Evolutionary conservation across 2,329 filamentous ascomycete genomes (phyloP).

Genomic region (Chalara sp.): DNA sequence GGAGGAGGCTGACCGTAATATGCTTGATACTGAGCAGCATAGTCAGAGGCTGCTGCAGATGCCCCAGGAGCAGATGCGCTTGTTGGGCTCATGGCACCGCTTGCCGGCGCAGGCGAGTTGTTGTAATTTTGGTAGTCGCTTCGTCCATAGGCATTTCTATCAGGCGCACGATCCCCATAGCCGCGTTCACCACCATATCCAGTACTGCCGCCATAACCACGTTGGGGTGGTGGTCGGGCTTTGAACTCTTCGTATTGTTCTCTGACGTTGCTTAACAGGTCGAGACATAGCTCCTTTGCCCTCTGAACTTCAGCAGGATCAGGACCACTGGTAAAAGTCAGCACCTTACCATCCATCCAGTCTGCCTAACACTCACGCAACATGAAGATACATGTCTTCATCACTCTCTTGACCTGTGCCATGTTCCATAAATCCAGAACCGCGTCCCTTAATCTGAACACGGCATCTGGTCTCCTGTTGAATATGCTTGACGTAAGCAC

Average conservation of each 20-base stretch:
- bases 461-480: conserved; percentile 92
- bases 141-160: conserved; percentile 33
- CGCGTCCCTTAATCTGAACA: conserved; percentile 95
- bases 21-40: conserved; percentile 75
- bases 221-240: conserved; percentile 61
- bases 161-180: conserved; percentile 46
- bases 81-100: conserved; percentile 32
- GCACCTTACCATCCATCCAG: not conserved
- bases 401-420: conserved; percentile 87
- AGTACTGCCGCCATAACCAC: conserved; percentile 43
- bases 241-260: conserved; percentile 91
- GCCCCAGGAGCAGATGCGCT: conserved; percentile 37
- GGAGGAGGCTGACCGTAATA: conserved; percentile 52
- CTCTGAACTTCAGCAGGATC: conserved; percentile 79
- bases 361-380: conserved; percentile 59
- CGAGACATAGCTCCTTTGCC: conserved; percentile 83
- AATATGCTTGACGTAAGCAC: conserved; percentile 96
- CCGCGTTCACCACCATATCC: conserved; percentile 38
- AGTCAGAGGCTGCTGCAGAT: conserved; percentile 47
- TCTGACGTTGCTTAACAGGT: conserved; percentile 79
- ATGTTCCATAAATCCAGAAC: conserved; percentile 88
- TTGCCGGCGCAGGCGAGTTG: conserved; percentile 25
- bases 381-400: conserved; percentile 93
- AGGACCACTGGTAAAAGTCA: conserved; percentile 57
- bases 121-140: conserved; percentile 34